Evolutionary conservation across 1,284 basidiomycete genomes (phyloP).

Genomic region (Rhodofomes roseus): DNA sequence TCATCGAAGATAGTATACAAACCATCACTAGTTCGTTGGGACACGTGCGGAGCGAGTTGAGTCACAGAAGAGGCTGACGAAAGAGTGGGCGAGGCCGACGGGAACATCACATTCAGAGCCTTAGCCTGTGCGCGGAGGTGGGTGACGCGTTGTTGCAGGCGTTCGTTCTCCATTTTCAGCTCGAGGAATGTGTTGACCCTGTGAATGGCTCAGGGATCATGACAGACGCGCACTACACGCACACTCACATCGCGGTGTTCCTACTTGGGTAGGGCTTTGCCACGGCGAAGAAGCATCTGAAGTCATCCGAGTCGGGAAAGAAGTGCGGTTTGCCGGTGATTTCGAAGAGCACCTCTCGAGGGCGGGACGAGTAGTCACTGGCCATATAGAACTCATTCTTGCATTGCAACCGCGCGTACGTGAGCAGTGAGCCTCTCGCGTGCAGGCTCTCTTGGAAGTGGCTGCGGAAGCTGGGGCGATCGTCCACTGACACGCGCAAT

Average conservation of each 20-base stretch:
- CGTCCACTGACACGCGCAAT: conserved; percentile 46
- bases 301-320: conserved; percentile 21
- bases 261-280: conserved; percentile 77
- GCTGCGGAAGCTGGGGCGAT: conserved; percentile 52
- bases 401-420: conserved; percentile 63
- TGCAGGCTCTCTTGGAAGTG: conserved; percentile 54
- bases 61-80: background rate
- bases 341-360: conserved; percentile 66
- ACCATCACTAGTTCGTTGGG: background rate
- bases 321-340: conserved; percentile 65
- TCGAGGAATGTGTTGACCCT: conserved; percentile 79
- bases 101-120: conserved; percentile 11
- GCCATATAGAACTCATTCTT: conserved; percentile 31
- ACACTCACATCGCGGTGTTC: conserved; percentile 61
- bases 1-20: conserved; percentile 11
- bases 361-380: conserved; percentile 20
- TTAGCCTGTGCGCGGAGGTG: conserved; percentile 36
- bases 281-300: conserved; percentile 64
- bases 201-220: background rate
- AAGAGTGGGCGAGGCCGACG: conserved; percentile 7
- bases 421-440: conserved; percentile 44
- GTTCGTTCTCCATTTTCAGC: conserved; percentile 75
- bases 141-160: conserved; percentile 50
- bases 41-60: background rate
- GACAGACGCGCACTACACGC: background rate